Percentiles rank a stretch among this genome's conserved stretches.
Conservation (phyloP, 495 filamentous ascomycete genomes). For the Ascobolus immersus region DNA sequence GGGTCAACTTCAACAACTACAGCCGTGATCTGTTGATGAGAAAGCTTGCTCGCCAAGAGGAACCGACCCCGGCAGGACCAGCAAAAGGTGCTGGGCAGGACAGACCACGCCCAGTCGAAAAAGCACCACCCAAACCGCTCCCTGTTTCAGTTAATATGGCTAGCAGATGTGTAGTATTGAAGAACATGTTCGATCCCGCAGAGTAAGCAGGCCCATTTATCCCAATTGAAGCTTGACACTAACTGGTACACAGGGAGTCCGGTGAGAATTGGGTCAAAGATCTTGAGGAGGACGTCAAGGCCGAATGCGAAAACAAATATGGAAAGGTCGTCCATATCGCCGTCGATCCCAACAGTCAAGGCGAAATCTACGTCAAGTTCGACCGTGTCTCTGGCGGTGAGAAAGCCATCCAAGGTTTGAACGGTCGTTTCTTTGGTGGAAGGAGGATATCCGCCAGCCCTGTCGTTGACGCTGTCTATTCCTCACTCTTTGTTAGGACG, state of each 20-base stretch:
- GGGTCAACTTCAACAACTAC: constrained; percentile 98
- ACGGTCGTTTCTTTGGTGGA: constrained; percentile 85
- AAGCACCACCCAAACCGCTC: constrained; percentile 57
- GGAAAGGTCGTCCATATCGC: constrained; percentile 95
- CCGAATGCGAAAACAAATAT: constrained; percentile 87
- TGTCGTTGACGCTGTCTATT: constrained; percentile 95
- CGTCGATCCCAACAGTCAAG: constrained; percentile 74
- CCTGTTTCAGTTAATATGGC: constrained; percentile 77
- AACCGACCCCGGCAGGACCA: constrained; percentile 32
- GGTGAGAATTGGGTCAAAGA: constrained; percentile 79
- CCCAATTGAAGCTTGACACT: constrained; percentile 15
- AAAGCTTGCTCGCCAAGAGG: constrained; percentile 90
- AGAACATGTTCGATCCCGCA: constrained; percentile 79
- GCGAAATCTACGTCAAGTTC: constrained; percentile 97
- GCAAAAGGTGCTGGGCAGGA: constrained; percentile 5
- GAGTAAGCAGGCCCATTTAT: constrained; percentile 43
- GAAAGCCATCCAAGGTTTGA: constrained; percentile 91
- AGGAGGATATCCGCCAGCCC: constrained; percentile 74
- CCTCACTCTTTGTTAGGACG: constrained; percentile 76
- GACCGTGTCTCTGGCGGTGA: constrained; percentile 81
- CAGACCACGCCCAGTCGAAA: constrained; percentile 31
- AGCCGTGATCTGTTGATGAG: constrained; percentile 92
- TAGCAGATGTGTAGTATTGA: constrained; percentile 76
- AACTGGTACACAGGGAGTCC: constrained; percentile 41
- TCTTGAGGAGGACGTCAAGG: constrained; percentile 75